Evolutionary conservation across 225 moss, liverwort and hornwort species (phyloP), one percentile per base, ranked within the genome.

Genomic region (Sphagnum tenellum): DNA sequence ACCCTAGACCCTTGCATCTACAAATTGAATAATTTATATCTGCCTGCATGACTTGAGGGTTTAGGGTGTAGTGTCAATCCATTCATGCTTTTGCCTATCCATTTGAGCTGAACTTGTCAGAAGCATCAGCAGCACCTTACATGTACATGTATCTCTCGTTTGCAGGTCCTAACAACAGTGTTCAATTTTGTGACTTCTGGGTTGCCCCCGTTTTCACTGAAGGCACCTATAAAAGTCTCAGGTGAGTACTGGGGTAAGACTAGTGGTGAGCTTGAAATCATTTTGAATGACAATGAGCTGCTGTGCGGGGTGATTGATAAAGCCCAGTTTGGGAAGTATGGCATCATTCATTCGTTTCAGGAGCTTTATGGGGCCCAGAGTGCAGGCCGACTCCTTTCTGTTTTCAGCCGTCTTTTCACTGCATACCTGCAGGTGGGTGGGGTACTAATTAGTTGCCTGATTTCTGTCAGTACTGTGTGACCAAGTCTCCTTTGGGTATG

Each of bases 331-430:
- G 96, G 96, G 61, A 90, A 93, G 73, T 98, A 89, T 45, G 96
- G 96, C 8, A 78, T 93, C 0, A 93, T 98, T 3, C 96, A 98
- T 68, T 88, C 90, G 49, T 91, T 98, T 67, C 96, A 98, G 71
- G 96, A 98, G 68, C 80, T 98, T 4, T 98, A 98, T 74, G 96
- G 93, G 64, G 88, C 85, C 69, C 75, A 71, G 56, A 80, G 82
- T 78, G 92, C 96, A 46, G 96, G 96, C 53, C 84, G 78, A 69
- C 67, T 98, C 60, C 73, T 98, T 61, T 98, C 96, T 50, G 70
- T 98, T 47, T 93, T 98, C 81, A 98, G 96, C 67, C 93, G 96
- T 52, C 90, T 98, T 62, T 98, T 98, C 76, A 98, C 96, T 61
- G 74, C 85, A 9, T 98, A 76, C 70, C 83, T 98, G 66, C 92